A percentile compares a stretch with the other conserved stretches of the same genome.
phyloP scores from a whole-genome alignment of 208 protist species.

The Crithidia mellificae region DNA sequence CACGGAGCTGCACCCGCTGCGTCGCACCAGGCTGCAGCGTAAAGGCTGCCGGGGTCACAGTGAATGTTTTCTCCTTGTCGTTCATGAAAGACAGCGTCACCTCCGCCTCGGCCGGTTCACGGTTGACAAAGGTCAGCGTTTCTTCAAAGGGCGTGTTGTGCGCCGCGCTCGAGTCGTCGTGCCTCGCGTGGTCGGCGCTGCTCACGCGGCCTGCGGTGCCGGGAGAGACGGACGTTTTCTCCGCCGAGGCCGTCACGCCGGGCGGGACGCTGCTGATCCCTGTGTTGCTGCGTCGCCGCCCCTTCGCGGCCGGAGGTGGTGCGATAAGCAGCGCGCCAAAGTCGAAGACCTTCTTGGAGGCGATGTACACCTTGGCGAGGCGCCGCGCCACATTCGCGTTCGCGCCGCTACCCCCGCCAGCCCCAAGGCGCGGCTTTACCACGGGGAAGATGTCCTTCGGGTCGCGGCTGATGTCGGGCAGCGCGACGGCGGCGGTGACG shows the following conservation, averaged over 20 bases:
- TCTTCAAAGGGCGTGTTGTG: conserved; percentile 37
- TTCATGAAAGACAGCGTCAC: conserved; percentile 77
- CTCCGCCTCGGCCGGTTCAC: conserved; percentile 70
- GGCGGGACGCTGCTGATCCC: conserved; percentile 3
- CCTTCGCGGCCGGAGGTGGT: conserved; percentile 29
- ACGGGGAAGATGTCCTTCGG: conserved; percentile 83
- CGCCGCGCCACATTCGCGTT: neutral
- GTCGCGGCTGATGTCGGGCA: conserved; percentile 91
- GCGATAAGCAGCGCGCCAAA: conserved; percentile 94
- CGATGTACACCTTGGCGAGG: conserved; percentile 67
- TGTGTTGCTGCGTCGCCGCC: conserved; percentile 42
- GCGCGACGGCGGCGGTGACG: conserved; percentile 48
- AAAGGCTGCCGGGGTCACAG: conserved; percentile 70
- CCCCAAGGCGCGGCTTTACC: conserved; percentile 35
- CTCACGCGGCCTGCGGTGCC: neutral
- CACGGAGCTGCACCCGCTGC: conserved; percentile 75
- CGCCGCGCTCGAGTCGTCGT: neutral
- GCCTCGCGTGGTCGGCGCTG: neutral
- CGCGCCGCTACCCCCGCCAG: conserved; percentile 8
- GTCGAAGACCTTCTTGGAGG: conserved; percentile 83
- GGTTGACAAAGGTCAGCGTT: conserved; percentile 91
- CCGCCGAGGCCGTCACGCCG: neutral
- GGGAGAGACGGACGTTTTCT: conserved; percentile 1
- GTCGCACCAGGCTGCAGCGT: conserved; percentile 81
- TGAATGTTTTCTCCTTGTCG: conserved; percentile 88